These are phyloP conservation scores for Sphagnurus paluster DNA, from an alignment of 1,284 basidiomycete species.

Conservation along the genomic window DNA sequence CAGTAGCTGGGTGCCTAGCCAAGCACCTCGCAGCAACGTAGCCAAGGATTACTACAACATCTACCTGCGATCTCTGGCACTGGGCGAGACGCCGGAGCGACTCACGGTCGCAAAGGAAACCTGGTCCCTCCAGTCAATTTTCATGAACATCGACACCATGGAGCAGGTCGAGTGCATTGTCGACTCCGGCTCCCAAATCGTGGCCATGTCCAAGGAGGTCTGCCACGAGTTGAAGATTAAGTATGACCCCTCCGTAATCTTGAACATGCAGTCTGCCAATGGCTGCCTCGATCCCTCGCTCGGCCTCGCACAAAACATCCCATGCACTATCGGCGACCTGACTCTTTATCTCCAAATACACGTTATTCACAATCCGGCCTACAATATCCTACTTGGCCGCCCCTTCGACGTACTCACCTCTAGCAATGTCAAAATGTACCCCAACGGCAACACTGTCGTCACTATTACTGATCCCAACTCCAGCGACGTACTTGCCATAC, in stretches of 20 bases:
- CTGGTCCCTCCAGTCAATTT: background rate
- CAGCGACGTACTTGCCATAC: background rate
- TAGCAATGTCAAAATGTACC: background rate
- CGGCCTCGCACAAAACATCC: background rate
- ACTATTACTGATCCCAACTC: background rate
- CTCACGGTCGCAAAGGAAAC: background rate
- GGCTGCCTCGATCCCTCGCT: conserved; percentile 1
- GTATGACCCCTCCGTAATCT: background rate
- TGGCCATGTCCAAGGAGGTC: conserved; percentile 19
- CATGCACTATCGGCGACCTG: background rate
- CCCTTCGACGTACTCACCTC: background rate
- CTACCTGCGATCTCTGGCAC: background rate
- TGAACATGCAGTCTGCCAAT: background rate
- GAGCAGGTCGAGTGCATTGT: background rate
- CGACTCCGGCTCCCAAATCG: conserved; percentile 2
- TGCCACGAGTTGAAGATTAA: background rate
- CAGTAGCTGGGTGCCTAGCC: background rate
- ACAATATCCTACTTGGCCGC: background rate
- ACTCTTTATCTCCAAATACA: conserved; percentile 5
- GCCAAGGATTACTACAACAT: background rate
- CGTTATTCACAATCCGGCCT: conserved; percentile 3
- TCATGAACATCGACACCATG: background rate
- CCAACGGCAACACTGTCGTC: background rate
- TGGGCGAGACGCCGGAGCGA: background rate
- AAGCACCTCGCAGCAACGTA: background rate